Base-by-base conservation (phyloP, 2,329 filamentous ascomycete species). In the Trichoderma brevicompactum region DNA sequence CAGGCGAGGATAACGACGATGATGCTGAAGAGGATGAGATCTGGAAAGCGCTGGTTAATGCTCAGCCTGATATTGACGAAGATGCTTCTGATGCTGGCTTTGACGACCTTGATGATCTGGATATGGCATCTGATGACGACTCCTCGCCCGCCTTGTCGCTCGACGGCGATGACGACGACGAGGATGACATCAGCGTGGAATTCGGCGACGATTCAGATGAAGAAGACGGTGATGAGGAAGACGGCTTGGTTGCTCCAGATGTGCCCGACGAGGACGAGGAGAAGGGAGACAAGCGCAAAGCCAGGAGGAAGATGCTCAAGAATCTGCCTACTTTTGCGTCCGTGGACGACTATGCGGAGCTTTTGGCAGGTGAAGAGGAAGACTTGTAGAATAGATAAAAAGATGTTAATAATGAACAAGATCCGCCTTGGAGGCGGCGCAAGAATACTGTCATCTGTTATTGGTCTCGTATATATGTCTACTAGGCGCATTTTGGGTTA, bases 281-380 rank as follows among this genome's bases (percentile, higher is more conserved):
- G 81, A 80, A 89, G 84, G 82, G 92, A 87, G 81, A 72, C 32
- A 65, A 67, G 59, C 71, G 70, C 52, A 71, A 77, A 55, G 80
- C 87, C 75, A 92, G 91, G 80, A 89, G 86, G 80, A 92, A 89
- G 84, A 92, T 92, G 81, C 83, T 98, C 77, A 97, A 93, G 85
- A 87, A 88, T 69, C 81, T 99, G 71, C 95, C 95, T 7, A 96
- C 88, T 41, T 99, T 99, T 81, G 95, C 96, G 19, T 96, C 92
- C 38, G 90, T 85, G 38, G 95, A 98, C 63, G 95, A 98, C 76
- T 99, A 98, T 77, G 94, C 93, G 15, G 91, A 90, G 72, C 84
- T 97, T 79, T 79, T 97, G 75, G 91, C 83, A 4, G 85, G 87
- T 69, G 92, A 95, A 59, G 87, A 95, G 60, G 87, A 88, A 68